Base-by-base conservation (phyloP, 2,329 filamentous ascomycete genomes). In the Colletotrichum chlorophyti region DNA sequence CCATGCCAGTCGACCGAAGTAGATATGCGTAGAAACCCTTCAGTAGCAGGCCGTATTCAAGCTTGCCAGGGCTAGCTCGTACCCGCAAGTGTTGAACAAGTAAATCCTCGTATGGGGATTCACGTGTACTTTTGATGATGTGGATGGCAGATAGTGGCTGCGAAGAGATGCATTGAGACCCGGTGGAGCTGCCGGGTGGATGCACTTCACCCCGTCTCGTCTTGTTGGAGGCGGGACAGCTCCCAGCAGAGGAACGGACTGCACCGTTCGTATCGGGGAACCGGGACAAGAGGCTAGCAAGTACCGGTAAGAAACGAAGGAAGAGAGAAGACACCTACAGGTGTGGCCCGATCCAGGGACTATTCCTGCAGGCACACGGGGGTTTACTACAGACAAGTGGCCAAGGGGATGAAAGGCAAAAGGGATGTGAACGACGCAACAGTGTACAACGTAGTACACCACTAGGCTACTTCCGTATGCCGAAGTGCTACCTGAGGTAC, bases 291-390 rank as follows among this genome's bases (percentile, higher is more conserved):
- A 42, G 43, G 23, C 40, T 52, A 47, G 38, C 47, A 52, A 51
- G 40, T 52, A 14, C 40, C 47, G 38, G 52, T 10, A 40, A 37
- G 24, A 15, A 23, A 34, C 15, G 27, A 55, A 37, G 15, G 12
- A 48, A 29, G 51, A 15, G 11, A 4, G 23, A 29, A 31, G 24
- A 24, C 26, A 12, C 35, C 47, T 23, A 21, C 41, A n/a, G 34
- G 27, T 40, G 41, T 47, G 48, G 54, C 41, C 23, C 19, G 19
- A 35, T 38, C n/a, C 51, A 49, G 55, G 35, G 43, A 59, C 31
- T 31, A 31, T 24, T 58, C 34, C 57, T 60, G 52, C 57, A 60
- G 57, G 57, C 45, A 35, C 57, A 51, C 37, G 45, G 38, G 41
- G 38, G 26, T 32, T 51, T 34, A 7, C 40, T 60, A 32, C 53